A percentile compares a stretch with the other conserved stretches of the same genome.
These are phyloP conservation scores for Alternaria novae-zelandiae DNA, from an alignment of 2,329 filamentous ascomycete species.

Conservation along the genomic window DNA sequence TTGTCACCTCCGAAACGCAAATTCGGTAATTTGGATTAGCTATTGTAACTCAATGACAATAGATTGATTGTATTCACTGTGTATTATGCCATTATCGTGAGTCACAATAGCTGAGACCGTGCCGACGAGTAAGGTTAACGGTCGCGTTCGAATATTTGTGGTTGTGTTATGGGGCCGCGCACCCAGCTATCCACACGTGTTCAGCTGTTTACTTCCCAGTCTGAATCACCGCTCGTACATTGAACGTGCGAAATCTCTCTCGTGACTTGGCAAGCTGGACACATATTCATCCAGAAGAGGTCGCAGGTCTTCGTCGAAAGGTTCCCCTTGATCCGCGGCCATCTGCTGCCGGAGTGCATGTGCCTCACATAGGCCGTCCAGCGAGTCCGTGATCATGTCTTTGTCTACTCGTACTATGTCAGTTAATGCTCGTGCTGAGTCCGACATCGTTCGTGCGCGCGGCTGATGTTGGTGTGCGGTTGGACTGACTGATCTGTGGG, in stretches of 20 bases:
- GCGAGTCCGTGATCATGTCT: conserved; percentile 4
- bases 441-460: neutral
- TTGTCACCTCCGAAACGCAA: neutral
- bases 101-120: neutral
- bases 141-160: neutral
- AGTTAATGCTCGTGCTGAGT: neutral
- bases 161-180: neutral
- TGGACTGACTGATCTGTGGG: conserved; percentile 7
- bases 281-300: conserved; percentile 6
- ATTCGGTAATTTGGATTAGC: neutral
- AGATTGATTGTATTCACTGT: neutral
- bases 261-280: conserved; percentile 4
- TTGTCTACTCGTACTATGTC: conserved; percentile 6
- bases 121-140: neutral
- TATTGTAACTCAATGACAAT: neutral
- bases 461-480: neutral
- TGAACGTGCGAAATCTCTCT: conserved; percentile 9
- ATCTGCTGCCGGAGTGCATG: conserved; percentile 7
- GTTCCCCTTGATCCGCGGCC: conserved; percentile 5
- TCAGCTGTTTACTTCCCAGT: neutral
- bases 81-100: neutral
- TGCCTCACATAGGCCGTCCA: conserved; percentile 9
- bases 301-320: conserved; percentile 9
- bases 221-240: neutral
- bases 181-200: neutral